phyloP scores from a whole-genome alignment of 2,329 filamentous ascomycete species.

The Penicillium freii region DNA sequence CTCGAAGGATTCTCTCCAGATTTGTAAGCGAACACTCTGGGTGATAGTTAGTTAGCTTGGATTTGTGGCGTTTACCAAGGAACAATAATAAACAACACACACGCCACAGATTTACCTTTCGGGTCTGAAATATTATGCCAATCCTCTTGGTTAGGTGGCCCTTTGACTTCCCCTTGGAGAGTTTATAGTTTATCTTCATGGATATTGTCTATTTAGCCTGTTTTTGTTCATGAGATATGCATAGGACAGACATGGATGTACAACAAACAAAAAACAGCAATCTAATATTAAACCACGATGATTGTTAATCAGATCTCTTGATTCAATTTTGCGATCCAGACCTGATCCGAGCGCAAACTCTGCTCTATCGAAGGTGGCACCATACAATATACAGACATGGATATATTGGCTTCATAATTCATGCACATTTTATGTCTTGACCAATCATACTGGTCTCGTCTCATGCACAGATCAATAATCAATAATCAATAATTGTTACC shows the following conservation, averaged over 20 bases:
- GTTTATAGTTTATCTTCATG: not conserved
- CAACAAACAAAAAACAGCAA: not conserved
- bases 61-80: constrained; percentile 3
- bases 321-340: not conserved
- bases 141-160: not conserved
- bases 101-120: not conserved
- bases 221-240: not conserved
- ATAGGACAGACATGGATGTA: not conserved
- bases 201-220: not conserved
- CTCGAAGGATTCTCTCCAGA: not conserved
- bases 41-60: not conserved
- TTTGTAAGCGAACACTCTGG: not conserved
- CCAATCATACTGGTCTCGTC: not conserved
- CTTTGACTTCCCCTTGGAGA: not conserved
- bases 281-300: not conserved
- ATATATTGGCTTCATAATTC: not conserved
- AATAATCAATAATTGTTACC: too few relatives aligned
- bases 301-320: not conserved
- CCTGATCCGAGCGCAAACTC: not conserved
- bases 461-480: not conserved
- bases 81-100: not conserved
- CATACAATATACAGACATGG: not conserved
- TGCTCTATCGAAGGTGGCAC: not conserved
- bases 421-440: not conserved
- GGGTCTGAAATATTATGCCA: not conserved